Evolutionary conservation across 495 filamentous ascomycete genomes (phyloP).

Genomic region (Neurospora tetraspora): DNA sequence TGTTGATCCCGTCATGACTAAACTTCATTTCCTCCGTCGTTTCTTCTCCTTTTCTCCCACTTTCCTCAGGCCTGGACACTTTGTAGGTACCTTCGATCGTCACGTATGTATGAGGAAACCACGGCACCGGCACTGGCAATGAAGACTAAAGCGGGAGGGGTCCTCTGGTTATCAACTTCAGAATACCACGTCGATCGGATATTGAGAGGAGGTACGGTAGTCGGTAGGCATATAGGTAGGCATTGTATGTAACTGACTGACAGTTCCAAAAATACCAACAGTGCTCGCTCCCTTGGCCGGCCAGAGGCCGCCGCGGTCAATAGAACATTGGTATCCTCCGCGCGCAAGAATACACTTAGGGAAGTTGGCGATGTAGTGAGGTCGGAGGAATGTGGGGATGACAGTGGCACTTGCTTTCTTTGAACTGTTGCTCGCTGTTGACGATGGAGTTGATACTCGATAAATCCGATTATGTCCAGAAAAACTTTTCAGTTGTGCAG

Average conservation of each 20-base stretch:
- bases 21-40: not conserved
- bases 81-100: not conserved
- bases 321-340: not conserved
- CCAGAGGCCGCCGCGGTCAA: not conserved
- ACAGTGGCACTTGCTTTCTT: not conserved
- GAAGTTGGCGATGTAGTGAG: too few relatives aligned
- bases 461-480: not conserved
- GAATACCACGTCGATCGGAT: not conserved
- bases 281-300: not conserved
- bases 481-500: not conserved
- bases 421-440: not conserved
- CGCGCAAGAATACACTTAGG: too few relatives aligned
- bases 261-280: not conserved
- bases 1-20: not conserved
- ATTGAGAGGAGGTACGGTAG: not conserved
- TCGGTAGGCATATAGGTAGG: not conserved
- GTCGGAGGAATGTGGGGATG: not conserved
- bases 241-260: not conserved
- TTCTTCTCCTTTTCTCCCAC: not conserved
- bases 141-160: not conserved
- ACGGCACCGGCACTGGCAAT: not conserved
- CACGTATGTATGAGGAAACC: not conserved
- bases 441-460: not conserved
- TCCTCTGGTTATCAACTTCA: not conserved
- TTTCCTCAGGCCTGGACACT: not conserved